Evolutionary conservation across 73 alveolate species (phyloP).

Genomic region (Paramecium tetraurelia): DNA sequence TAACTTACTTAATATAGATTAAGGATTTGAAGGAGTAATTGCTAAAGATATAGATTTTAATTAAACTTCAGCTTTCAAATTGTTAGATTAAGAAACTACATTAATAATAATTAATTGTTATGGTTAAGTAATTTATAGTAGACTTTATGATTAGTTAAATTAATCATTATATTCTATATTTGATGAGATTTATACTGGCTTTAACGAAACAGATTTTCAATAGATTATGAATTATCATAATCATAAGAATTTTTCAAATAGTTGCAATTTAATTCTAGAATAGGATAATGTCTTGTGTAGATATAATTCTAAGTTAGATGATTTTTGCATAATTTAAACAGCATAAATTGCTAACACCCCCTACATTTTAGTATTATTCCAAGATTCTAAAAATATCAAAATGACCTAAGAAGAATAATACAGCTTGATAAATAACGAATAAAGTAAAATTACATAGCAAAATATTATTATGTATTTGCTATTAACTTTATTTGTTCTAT

Average conservation of each 20-base stretch:
- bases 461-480: not conserved
- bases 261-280: not conserved
- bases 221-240: not conserved
- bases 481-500: not conserved
- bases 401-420: not conserved
- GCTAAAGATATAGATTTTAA: not conserved
- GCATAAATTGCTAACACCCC: not conserved
- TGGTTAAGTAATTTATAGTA: not conserved
- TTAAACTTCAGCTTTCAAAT: not conserved
- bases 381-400: not conserved
- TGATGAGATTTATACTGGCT: not conserved
- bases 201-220: not conserved
- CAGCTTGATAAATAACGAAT: not conserved
- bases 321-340: not conserved
- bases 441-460: not conserved
- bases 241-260: not conserved
- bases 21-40: not conserved
- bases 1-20: not conserved
- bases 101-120: not conserved
- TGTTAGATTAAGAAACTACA: not conserved
- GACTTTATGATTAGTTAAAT: not conserved
- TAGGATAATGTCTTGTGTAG: not conserved
- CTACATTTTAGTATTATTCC: not conserved
- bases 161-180: not conserved
- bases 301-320: not conserved